Evolutionary conservation across 805 yeast genomes (phyloP), one percentile per base, ranked within the genome.

Genomic region (Yarrowia sp.): DNA sequence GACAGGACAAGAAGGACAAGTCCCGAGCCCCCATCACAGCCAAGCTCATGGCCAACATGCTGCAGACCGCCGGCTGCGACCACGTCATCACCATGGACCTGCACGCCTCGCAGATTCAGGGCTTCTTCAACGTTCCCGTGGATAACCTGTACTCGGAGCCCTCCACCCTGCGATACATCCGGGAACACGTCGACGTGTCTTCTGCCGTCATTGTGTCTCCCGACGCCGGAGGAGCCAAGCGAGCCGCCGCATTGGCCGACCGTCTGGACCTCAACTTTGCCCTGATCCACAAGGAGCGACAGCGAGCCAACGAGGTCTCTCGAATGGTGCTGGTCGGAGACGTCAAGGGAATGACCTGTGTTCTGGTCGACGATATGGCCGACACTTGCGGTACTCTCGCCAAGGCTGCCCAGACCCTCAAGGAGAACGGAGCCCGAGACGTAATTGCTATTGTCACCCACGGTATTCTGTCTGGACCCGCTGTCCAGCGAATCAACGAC

Each of bases 211-310:
- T 94, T 68, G 96, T 94, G 12, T 92, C 97, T 5, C 99, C 99
- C 3, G 99, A 94, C 81, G 99, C 99, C 3, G 99, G 99, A 74
- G 99, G 99, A 70, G 98, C 98, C 68, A 94, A 94, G 79, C 86
- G 99, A 73, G 99, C 93, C 36, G 98, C 98, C 1, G 88, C 93
- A 5, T 82, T 94, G 65, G 98, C 98, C 14, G 98, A 94, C 75
- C 87, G 90, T 74, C 82, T 95, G 72, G 98, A 95, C 75, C 84
- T 94, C 73, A 92, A 90, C 77, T 94, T 94, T 80, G 98, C 99
- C 0, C 86, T 94, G 77, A 95, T 94, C 74, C 99, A 94, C 81
- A 94, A 94, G 78, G 99, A 94, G 81, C 87, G 99, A 76, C 94
- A 91, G 61, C 87, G 89, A 75, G 98, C 98, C 61, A 94, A 94